Base-by-base conservation (phyloP, 2,329 filamentous ascomycete species). In the Dactylella cylindrospora region DNA sequence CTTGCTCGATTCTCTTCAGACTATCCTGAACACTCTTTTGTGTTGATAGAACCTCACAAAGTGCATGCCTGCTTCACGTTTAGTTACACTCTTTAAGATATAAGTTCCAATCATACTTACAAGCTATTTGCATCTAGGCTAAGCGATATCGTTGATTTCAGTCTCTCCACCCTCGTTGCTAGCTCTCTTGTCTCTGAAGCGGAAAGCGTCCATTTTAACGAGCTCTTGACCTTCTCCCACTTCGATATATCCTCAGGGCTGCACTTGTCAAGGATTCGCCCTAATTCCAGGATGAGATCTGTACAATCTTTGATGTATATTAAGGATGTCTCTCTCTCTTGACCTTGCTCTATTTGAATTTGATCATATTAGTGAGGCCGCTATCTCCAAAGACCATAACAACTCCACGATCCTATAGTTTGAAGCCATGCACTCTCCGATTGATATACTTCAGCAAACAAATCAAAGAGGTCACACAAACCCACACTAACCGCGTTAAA, bases 161-260 rank as follows among this genome's bases (percentile, higher is more conserved):
- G 13, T 19, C 50, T 12, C 15, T 45, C 26, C 2, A 53, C 29
- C 12, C 31, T 53, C 13, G 29, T 20, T 1, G 50, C 23, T 7
- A 44, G 17, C 22, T 44, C 31, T 12, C 40, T 44, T 6, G 50
- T 53, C 20, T 53, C 31, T 8, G 50, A 45, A 12, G 31, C 40
- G 5, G 50, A 45, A 10, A 53, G 7, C 7, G 50, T 31, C 50
- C 50, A 53, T 15, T 45, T 53, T n/a, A 53, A 38, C 23, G 50
- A 53, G 13, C 39, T 5, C 31, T 53, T 45, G 1, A 38, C 15
- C n/a, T 45, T 45, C 23, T 45, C 39, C 50, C 39, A 53, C 12
- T 25, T 44, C 19, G 50, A 20, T 9, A 38, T 13, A 26, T 53
- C 50, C 13, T 45, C 19, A 1, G 50, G 50, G 1, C 23, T 17